Evolutionary conservation across 192 early-diverging fungal species (phyloP), one percentile per base, ranked within the genome.

Genomic region (Funneliformis mosseae): DNA sequence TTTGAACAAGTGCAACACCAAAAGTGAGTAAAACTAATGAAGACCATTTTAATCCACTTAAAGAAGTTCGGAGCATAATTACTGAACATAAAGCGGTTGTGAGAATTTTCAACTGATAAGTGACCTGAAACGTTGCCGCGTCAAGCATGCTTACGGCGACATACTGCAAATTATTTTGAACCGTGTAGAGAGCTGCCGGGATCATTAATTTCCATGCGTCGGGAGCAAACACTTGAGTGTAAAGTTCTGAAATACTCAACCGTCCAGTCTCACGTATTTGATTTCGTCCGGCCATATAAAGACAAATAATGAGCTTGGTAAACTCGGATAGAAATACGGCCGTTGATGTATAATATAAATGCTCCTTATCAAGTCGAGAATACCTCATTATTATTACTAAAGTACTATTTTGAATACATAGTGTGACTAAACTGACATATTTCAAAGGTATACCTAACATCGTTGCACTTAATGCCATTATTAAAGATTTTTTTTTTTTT

Each of bases 81-180:
- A 99, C 97, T 33, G 94, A 94, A 83, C 96, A 98, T 60, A 99
- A 84, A 9, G 97, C 97, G 5, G 97, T 97, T 2, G 97, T 97
- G 67, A 99, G 84, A 80, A 98, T 97, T 88, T 99, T 99, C 76
- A 99, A 88, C 83, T 99, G 97, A 83, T 98, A 99, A 8, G 96
- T 96, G 39, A 98, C 96, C 86, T 97, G 96, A 86, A 97, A 99
- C 8, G 95, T 97, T 8, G 97, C 96, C 0, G 97, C 94, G 74
- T 99, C 97, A 39, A 99, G 84, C 16, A 91, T 84, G 23, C 94
- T 89, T 2, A 96, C 94, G 0, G 97, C 95, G 16, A 95, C 84
- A 82, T 97, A 99, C 81, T 98, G 97, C 59, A 99, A 84, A 82
- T 98, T 98, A 87, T 99, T 99, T 85, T 99, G 97, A 62, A 98